Evolutionary conservation across 2,329 filamentous ascomycete genomes (phyloP).

Genomic region (Aschersonia sp.): DNA sequence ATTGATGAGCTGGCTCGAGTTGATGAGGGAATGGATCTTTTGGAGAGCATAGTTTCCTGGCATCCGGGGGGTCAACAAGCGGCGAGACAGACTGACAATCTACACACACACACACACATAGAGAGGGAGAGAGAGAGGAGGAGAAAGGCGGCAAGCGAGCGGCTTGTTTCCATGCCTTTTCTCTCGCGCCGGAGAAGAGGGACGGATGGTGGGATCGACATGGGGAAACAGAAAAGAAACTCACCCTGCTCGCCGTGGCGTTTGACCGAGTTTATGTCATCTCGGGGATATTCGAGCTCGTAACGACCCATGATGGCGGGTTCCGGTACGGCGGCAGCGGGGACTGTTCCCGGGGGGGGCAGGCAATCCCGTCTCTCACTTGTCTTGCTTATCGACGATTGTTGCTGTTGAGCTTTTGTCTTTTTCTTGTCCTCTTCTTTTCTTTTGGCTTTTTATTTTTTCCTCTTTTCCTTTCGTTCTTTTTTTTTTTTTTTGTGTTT

Average conservation of each 20-base stretch:
- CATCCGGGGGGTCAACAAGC: not conserved
- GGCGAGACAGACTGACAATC: not conserved
- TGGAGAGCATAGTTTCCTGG: constrained; percentile 56
- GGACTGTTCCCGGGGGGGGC: too few species aligned
- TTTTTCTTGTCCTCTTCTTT: too few species aligned
- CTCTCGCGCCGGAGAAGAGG: too few species aligned
- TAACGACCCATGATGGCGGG: constrained; percentile 17
- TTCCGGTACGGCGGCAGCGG: not conserved
- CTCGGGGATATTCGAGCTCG: constrained; percentile 46
- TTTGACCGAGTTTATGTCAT: constrained; percentile 49
- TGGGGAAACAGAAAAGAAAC: not conserved
- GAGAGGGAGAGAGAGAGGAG: not conserved
- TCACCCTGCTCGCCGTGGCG: constrained; percentile 50
- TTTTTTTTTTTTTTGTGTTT: not conserved
- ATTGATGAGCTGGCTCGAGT: constrained; percentile 59
- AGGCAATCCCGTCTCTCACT: too few species aligned
- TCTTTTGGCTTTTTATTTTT: not conserved
- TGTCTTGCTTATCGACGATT: too few species aligned
- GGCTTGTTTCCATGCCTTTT: too few species aligned
- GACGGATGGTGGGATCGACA: not conserved
- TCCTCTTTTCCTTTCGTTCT: not conserved
- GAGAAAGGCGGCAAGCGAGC: not conserved
- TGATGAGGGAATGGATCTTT: constrained; percentile 63
- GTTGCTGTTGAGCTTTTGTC: too few species aligned
- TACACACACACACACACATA: constrained; percentile 2